A percentile compares a stretch with the other conserved stretches of the same genome.
Conservation (phyloP, 768 basidiomycete species). For the Daedalea quercina region DNA sequence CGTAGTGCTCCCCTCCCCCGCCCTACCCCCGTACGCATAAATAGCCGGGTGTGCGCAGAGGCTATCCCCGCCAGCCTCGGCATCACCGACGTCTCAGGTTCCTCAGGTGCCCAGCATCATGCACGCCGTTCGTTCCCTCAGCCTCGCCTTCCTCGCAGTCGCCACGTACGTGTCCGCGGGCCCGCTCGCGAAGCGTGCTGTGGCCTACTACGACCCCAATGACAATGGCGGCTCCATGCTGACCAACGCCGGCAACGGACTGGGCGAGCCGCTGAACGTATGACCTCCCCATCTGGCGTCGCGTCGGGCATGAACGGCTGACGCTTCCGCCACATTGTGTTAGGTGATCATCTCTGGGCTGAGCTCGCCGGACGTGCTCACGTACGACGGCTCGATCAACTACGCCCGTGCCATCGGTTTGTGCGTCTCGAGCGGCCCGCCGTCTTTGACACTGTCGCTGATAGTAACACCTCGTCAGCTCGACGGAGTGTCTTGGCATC, state of each 20-base stretch:
- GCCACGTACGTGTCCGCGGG: not conserved
- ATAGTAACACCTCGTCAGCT: too few relatives aligned
- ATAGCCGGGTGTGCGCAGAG: too few relatives aligned
- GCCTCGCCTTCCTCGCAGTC: not conserved
- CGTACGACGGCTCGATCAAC: conserved; percentile 48
- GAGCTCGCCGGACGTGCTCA: conserved; percentile 52
- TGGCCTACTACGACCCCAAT: conserved; percentile 29
- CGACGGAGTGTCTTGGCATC: conserved; percentile 22
- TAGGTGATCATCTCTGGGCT: conserved; percentile 61
- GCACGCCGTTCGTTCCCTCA: not conserved
- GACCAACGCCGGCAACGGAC: conserved; percentile 27
- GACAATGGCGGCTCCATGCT: conserved; percentile 36
- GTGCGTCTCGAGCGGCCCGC: conserved; percentile 31
- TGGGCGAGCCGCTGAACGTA: conserved; percentile 43
- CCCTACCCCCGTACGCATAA: too few relatives aligned
- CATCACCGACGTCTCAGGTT: too few relatives aligned
- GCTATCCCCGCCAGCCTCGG: too few relatives aligned
- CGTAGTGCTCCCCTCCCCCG: too few relatives aligned
- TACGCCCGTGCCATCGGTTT: conserved; percentile 58
- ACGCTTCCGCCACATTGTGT: too few relatives aligned
- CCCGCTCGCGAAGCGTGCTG: conserved; percentile 2
- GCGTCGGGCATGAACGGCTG: too few relatives aligned
- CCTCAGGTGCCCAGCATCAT: not conserved
- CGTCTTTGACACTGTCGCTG: too few relatives aligned
- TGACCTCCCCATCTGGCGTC: not conserved